Percentiles rank a stretch among this genome's conserved stretches.
Evolutionary conservation across 495 filamentous ascomycete species (phyloP).

Genomic region (Saxispiralis lemnorum): DNA sequence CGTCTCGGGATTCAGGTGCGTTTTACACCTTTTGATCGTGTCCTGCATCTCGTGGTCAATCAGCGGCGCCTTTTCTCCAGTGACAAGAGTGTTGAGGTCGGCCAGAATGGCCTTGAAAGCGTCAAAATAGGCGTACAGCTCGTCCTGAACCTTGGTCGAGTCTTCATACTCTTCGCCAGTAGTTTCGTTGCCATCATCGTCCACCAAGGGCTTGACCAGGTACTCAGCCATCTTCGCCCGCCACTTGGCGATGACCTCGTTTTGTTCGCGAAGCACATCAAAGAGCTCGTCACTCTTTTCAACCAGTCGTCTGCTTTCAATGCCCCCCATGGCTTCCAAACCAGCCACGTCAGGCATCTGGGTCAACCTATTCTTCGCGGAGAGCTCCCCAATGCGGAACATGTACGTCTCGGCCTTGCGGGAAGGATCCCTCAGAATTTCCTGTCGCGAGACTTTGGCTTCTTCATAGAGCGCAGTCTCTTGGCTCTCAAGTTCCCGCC

Average conservation of each 20-base stretch:
- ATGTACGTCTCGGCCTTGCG: slow-evolving; percentile 28
- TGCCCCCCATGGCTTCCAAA: slow-evolving; percentile 35
- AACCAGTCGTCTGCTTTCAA: slow-evolving; percentile 41
- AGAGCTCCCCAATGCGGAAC: slow-evolving; percentile 32
- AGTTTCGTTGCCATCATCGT: slow-evolving; percentile 55
- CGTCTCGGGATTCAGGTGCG: slow-evolving; percentile 45
- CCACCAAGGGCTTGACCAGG: slow-evolving; percentile 57
- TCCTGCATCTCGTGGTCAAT: slow-evolving; percentile 55
- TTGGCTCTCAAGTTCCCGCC: slow-evolving; percentile 41
- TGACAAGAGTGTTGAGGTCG: slow-evolving; percentile 58
- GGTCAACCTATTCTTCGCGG: slow-evolving; percentile 36
- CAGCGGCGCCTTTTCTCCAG: slow-evolving; percentile 59
- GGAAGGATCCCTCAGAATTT: slow-evolving; percentile 38
- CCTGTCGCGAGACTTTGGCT: slow-evolving; percentile 59
- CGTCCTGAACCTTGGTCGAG: slow-evolving; percentile 70
- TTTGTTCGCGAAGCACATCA: slow-evolving; percentile 48
- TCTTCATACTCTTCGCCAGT: slow-evolving; percentile 80
- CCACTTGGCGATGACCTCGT: slow-evolving; percentile 51
- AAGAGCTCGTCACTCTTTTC: slow-evolving; percentile 38
- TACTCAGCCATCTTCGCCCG: slow-evolving; percentile 50
- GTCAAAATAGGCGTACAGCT: slow-evolving; percentile 68
- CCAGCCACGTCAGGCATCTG: slow-evolving; percentile 43
- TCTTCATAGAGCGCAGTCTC: slow-evolving; percentile 58
- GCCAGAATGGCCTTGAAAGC: slow-evolving; percentile 55
- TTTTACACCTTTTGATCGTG: slow-evolving; percentile 40